A percentile compares a stretch with the other conserved stretches of the same genome.
Evolutionary conservation across 148 eudicot species (phyloP).

Genomic region (Talinum fruticosum): DNA sequence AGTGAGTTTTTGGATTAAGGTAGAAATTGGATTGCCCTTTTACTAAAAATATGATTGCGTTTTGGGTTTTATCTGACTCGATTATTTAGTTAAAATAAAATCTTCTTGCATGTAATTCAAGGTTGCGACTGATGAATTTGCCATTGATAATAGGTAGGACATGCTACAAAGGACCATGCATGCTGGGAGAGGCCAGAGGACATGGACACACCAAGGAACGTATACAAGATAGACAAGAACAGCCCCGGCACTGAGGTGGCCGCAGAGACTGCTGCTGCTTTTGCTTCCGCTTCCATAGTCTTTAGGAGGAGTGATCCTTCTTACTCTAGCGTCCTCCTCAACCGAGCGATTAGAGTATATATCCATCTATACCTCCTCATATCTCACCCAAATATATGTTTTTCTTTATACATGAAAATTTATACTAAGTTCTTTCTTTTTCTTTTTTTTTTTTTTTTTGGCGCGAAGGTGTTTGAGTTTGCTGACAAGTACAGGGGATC

Average conservation of each 20-base stretch:
- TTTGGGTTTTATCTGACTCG: too few species aligned
- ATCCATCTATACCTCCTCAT: background rate
- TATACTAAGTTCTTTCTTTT: too few species aligned
- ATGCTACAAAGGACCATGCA: constrained; percentile 76
- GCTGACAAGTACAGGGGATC: constrained; percentile 78
- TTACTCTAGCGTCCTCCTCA: constrained; percentile 60
- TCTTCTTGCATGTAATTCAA: too few species aligned
- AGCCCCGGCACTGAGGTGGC: constrained; percentile 94
- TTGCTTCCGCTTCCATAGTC: constrained; percentile 95
- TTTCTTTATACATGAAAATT: too few species aligned
- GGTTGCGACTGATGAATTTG: too few species aligned
- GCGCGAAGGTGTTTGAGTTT: constrained; percentile 60
- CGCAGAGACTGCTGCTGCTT: constrained; percentile 98
- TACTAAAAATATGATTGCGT: too few species aligned
- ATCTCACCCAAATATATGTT: too few species aligned
- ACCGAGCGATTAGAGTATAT: constrained; percentile 72
- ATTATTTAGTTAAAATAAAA: too few species aligned
- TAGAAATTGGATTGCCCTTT: too few species aligned
- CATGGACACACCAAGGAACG: constrained; percentile 95
- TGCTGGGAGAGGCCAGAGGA: constrained; percentile 99
- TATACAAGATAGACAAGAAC: constrained; percentile 62
- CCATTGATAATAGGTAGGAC: constrained; percentile 79
- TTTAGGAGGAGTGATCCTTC: constrained; percentile 64
- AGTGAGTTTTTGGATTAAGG: too few species aligned
- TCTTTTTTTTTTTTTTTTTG: background rate